Conservation (phyloP, 768 basidiomycete genomes). For the Clavulina sp. region DNA sequence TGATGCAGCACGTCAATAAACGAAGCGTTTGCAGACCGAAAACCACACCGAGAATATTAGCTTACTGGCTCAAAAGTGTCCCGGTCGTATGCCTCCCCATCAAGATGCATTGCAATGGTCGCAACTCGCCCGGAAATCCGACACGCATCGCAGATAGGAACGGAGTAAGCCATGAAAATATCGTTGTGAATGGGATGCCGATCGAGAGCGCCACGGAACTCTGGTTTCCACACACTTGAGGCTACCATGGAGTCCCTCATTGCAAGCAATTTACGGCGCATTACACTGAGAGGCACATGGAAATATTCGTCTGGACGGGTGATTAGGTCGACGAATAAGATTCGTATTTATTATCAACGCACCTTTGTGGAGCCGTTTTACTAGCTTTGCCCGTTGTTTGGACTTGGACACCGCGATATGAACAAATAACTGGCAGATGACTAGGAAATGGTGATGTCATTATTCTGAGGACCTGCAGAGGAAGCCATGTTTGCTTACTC, state of each 20-base stretch:
- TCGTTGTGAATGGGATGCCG: conserved; percentile 32
- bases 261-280: conserved; percentile 53
- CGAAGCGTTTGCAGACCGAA: not conserved
- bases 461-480: not conserved
- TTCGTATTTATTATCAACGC: conserved; percentile 8
- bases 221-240: conserved; percentile 68
- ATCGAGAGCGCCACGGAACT: conserved; percentile 48
- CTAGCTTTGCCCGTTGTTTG: conserved; percentile 38
- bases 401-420: conserved; percentile 43
- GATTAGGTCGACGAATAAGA: not conserved
- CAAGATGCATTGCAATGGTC: conserved; percentile 40
- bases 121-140: conserved; percentile 54
- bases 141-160: conserved; percentile 68
- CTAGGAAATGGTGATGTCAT: conserved; percentile 13
- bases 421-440: conserved; percentile 74
- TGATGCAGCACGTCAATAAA: conserved; percentile 10
- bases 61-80: conserved; percentile 35
- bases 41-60: conserved; percentile 18
- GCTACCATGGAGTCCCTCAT: conserved; percentile 58
- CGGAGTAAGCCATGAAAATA: conserved; percentile 32
- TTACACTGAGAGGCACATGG: conserved; percentile 43
- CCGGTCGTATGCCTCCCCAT: conserved; percentile 53
- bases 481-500: conserved; percentile 6
- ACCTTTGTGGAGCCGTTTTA: conserved; percentile 39
- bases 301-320: conserved; percentile 41